Evolutionary conservation across 257 asterid genomes (phyloP).

Genomic region (Salvia rosmarinus): DNA sequence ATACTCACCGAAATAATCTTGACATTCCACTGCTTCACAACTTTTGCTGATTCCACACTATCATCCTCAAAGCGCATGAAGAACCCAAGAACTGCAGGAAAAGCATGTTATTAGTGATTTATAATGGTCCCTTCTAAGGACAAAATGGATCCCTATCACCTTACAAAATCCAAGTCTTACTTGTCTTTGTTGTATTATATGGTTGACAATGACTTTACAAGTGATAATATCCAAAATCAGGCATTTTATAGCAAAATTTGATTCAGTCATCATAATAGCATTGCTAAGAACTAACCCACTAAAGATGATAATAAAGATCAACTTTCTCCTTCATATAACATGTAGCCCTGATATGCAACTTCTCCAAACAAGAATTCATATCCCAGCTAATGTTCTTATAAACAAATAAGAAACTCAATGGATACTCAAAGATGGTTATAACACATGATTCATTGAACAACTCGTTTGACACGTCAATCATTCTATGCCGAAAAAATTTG

Average conservation of each 20-base stretch:
- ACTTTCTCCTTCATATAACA: not conserved
- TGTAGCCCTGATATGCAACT: not conserved
- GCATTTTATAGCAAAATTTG: conserved; percentile 7
- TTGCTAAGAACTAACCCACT: conserved; percentile 4
- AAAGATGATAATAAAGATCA: not conserved
- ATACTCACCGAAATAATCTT: conserved; percentile 90
- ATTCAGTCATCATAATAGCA: not conserved
- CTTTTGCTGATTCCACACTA: conserved; percentile 93
- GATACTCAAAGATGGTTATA: not conserved
- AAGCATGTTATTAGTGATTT: conserved; percentile 21
- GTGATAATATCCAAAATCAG: not conserved
- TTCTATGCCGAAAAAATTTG: no score
- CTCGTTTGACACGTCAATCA: not conserved
- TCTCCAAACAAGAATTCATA: not conserved
- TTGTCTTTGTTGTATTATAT: not conserved
- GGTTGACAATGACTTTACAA: not conserved
- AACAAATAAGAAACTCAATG: not conserved
- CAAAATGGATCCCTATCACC: not conserved
- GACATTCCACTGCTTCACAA: conserved; percentile 96
- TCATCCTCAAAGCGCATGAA: conserved; percentile 98
- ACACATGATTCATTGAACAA: not conserved
- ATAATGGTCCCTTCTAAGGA: not conserved
- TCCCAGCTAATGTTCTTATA: not conserved
- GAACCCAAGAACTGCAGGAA: conserved; percentile 83
- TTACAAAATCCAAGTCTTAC: not conserved